Conservation (phyloP, 2,329 filamentous ascomycete species). For the Pseudopithomyces chartarum region DNA sequence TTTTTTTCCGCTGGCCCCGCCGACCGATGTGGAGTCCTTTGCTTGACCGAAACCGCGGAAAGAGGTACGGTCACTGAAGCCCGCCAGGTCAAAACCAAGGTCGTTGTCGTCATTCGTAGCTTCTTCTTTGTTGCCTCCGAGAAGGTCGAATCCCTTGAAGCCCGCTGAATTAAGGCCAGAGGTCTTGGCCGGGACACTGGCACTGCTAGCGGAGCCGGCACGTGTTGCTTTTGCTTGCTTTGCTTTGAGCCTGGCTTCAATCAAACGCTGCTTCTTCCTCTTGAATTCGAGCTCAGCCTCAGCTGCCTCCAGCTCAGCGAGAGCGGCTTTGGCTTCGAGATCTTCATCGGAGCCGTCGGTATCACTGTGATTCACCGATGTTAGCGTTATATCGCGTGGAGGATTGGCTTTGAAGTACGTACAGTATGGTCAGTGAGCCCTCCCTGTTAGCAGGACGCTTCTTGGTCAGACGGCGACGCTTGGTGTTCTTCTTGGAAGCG, state of each 20-base stretch:
- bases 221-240: constrained; percentile 2
- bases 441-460: neutral
- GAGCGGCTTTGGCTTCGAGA: constrained; percentile 29
- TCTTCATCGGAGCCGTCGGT: constrained; percentile 19
- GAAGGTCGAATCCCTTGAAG: neutral
- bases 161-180: too few species aligned
- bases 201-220: neutral
- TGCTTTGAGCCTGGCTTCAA: constrained; percentile 25
- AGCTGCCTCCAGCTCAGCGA: constrained; percentile 36
- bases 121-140: neutral
- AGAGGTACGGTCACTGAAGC: neutral
- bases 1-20: neutral
- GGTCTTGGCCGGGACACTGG: neutral
- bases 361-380: neutral
- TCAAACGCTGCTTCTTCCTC: constrained; percentile 26
- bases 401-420: constrained; percentile 12
- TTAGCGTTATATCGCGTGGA: neutral
- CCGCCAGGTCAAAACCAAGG: neutral
- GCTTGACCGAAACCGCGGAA: neutral
- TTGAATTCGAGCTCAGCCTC: constrained; percentile 38
- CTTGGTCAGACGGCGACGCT: neutral
- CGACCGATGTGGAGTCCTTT: neutral
- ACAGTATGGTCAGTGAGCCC: constrained; percentile 11
- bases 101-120: neutral
- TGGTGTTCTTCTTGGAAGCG: too few species aligned